Evolutionary conservation across 257 asterid genomes (phyloP), one percentile per base, ranked within the genome.

Genomic region (Plantago elongata): DNA sequence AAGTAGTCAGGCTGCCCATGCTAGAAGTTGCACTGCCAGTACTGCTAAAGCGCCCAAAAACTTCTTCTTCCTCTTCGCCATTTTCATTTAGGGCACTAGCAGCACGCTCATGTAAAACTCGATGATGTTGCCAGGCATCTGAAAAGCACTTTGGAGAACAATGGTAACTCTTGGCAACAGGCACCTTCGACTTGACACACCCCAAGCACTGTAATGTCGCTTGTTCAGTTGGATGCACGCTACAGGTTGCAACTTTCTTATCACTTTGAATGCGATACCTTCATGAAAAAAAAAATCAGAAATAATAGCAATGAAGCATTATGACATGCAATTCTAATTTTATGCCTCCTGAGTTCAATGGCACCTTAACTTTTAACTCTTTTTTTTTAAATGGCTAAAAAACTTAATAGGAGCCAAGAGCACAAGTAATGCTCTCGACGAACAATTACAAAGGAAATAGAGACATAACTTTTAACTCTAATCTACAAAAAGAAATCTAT

Each of bases 211-310:
- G 99, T 65, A 89, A 71, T 47, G 96, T 89, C 45, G 99, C 99
- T 75, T 87, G 94, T 72, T 83, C 96, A 18, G 97, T 80, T 68
- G 99, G 95, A 74, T 93, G 99, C 60, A 93, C 84, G 64, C 96
- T 87, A 74, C 99, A 93, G 60, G 89, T 83, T 62, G 97, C 79
- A 65, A 85, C 87, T 73, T 87, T 85, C 66, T 61, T 85, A 77
- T 93, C 97, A 81, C 96, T 93, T 68, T 87, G 97, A 72, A 93
- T 76, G 37, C 99, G 90, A 51, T 87, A 93, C 99, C 99, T 93
- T 81, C 69, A 78, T 56, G 54, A 54, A 51, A 54, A 68, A 68
- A 54, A 34, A 34, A 4, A 4, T 34, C 5, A 34, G 40, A 34
- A 4, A 34, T 3, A 34, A 34, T 17, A 54, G 42, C 10, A 54